Evolutionary conservation across 495 filamentous ascomycete genomes (phyloP), one percentile per base, ranked within the genome.

Genomic region (Pyrenopolyporus hunteri): DNA sequence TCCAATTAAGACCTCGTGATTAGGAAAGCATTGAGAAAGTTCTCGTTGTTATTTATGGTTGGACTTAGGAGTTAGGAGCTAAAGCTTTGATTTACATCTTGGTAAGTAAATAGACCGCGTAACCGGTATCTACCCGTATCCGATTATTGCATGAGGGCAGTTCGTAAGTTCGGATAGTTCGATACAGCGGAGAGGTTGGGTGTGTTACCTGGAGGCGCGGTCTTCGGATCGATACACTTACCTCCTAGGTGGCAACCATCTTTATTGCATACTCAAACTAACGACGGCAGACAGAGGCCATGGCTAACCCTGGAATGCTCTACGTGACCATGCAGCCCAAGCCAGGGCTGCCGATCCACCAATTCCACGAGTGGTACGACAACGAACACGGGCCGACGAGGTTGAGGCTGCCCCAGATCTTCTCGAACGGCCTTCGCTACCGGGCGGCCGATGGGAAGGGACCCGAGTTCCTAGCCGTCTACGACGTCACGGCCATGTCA

Each of bases 281-380:
- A 45, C 42, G 8, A 25, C 40, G 7, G 19, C 11, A 16, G 13
- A 43, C 32, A 35, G 22, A 35, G 39, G 51, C 13, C 67, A 75
- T 73, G 71, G 54, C 71, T 4, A 58, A 45, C 17, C 74, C 86
- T 13, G 89, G 89, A 36, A 83, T 89, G 62, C 84, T 92, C 66
- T 90, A 86, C 67, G 89, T 91, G 68, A 90, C 88, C 19, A 91
- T 91, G 88, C 84, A 90, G 68, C 88, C 88, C 61, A 77, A 79
- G 59, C 76, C 78, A 59, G 80, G 79, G 23, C 79, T 91, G 47
- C 80, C 85, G n/a, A 67, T 79, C 37, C 77, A 83, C 53, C 85
- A 89, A 67, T 92, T 93, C 76, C 88, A 92, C 73, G 89, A 93
- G 70, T 94, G 90, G 90, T 94, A 94, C 77, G 90, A 93, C 77